Base-by-base conservation (phyloP, 1,284 basidiomycete genomes). In the Flammula alnicola region DNA sequence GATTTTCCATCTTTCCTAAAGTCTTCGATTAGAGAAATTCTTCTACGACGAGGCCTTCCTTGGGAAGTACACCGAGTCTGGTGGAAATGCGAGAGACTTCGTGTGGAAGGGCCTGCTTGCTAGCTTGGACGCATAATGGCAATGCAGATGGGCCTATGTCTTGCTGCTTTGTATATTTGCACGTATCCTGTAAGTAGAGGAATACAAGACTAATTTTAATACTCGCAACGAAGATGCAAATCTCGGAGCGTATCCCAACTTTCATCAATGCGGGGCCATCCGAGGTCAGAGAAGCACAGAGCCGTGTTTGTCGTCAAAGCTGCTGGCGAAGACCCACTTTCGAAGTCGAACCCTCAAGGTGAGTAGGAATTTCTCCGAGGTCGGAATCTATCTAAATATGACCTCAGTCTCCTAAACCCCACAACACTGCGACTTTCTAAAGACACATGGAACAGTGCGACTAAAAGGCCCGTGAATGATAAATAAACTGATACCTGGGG, bases 51-150 rank as follows among this genome's bases (percentile, higher is more conserved):
- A 86, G 62, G 55, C 81, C 7, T 91, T 91, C 68, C 65, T 91
- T 59, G 69, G 81, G 7, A 89, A 89, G 66, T 91, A 87, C 58
- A 78, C 80, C 2, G 86, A 90, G 62, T 78, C 85, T 7, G 77
- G 76, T 43, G 89, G 88, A 39, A 91, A 91, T 63, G 74, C 88
- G 17, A 74, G 87, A 48, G 80, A 83, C 47, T 90, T 91, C 58
- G 84, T 91, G 29, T 83, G 84, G 82, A 84, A 81, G 52, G 88
- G 88, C 2, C 57, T 91, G 26, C 64, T 90, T 54, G 62, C 69
- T 1, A 75, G 74, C 16, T 58, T 80, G 43, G 56, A 58, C 20
- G 48, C 43, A 19, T 57, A 54, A 49, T 38, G 17, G 7, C 1
- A 27, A 27, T 7, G 23, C 17, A 5, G 19, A 26, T 11, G 23